A percentile compares a stretch with the other conserved stretches of the same genome.
phyloP scores from a whole-genome alignment of 169 alveolate genomes.

The Plasmodium billcollinsi region DNA sequence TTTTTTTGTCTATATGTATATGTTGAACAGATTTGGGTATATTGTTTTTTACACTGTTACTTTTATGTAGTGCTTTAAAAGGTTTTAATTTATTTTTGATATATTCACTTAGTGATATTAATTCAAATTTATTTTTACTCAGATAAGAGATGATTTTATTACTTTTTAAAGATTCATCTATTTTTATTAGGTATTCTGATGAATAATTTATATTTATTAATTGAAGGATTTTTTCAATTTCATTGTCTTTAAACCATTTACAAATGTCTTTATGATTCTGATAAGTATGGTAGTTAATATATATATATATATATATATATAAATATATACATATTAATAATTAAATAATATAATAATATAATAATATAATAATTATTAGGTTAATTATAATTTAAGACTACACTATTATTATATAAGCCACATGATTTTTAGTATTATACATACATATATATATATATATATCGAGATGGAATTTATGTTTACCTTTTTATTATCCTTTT shows the following conservation, averaged over 20 bases:
- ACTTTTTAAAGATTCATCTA: constrained; percentile 8
- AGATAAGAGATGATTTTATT: constrained; percentile 18
- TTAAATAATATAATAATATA: not conserved
- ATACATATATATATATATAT: not conserved
- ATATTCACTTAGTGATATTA: constrained; percentile 18
- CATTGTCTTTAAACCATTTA: constrained; percentile 64
- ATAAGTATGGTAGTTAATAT: not conserved
- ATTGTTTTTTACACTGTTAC: not conserved
- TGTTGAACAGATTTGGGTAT: too few species aligned
- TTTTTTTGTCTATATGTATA: too few species aligned
- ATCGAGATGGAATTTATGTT: not conserved
- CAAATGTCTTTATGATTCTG: constrained; percentile 15
- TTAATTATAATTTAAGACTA: too few species aligned
- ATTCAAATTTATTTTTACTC: constrained; percentile 9
- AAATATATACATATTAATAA: too few species aligned
- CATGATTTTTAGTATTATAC: too few species aligned
- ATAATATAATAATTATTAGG: not conserved
- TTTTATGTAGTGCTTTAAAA: not conserved
- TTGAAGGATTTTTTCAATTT: constrained; percentile 37
- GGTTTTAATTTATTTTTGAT: not conserved
- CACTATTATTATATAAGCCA: too few species aligned
- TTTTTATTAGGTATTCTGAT: constrained; percentile 34
- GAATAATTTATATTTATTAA: constrained; percentile 28
- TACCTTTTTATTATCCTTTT: constrained; percentile 31
- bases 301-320: too few species aligned